A percentile compares a stretch with the other conserved stretches of the same genome.
Conservation (phyloP, 345 rosid genomes). For the Rhodamnia rubescens region DNA sequence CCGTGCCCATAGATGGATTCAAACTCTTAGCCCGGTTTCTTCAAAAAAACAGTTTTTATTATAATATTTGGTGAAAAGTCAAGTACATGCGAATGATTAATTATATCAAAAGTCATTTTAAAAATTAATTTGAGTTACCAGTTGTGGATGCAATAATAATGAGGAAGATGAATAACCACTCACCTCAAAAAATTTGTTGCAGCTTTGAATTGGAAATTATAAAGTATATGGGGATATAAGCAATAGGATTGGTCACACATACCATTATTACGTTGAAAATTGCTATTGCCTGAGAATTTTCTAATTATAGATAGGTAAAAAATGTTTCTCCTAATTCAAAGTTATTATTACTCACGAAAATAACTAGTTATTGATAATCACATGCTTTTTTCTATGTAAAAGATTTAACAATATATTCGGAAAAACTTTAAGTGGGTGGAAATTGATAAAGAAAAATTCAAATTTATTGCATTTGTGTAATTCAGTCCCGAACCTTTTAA, state of each 20-base stretch:
- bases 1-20: no score
- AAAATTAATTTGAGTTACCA: neutral
- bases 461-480: no score
- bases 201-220: accelerated
- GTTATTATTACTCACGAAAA: neutral
- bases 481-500: no score
- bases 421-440: no score
- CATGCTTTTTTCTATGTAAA: neutral
- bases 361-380: neutral
- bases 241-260: neutral
- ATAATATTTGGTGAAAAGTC: neutral
- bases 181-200: neutral
- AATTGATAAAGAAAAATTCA: no score
- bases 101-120: neutral
- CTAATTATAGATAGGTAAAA: no score
- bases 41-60: accelerated
- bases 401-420: no score
- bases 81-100: neutral
- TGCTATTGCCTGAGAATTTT: no score
- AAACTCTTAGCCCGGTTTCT: neutral
- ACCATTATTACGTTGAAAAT: no score
- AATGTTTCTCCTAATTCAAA: neutral
- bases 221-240: neutral
- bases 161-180: neutral
- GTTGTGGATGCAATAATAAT: neutral